Conservation (phyloP, 305 asterid species). For the Plantago lanceolata region DNA sequence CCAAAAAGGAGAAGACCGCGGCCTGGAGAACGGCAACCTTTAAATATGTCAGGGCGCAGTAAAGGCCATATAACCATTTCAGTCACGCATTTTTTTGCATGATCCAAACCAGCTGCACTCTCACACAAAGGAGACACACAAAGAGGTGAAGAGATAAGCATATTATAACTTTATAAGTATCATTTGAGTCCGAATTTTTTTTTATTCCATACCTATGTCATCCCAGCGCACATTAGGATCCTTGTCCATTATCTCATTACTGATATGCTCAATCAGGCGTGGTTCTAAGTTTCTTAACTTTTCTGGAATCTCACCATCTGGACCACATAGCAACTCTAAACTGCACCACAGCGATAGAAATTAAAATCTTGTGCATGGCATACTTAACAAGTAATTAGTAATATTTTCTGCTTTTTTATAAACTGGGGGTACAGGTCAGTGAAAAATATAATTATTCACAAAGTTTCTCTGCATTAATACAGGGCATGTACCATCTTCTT, state of each 20-base stretch:
- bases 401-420: conserved; percentile 5
- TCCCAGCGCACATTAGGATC: conserved; percentile 99
- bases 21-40: conserved; percentile 99
- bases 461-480: not conserved
- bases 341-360: conserved; percentile 37
- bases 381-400: conserved; percentile 7
- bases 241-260: conserved; percentile 97
- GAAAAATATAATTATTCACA: conserved; percentile 7
- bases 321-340: conserved; percentile 81
- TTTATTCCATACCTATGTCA: too few species aligned
- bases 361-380: conserved; percentile 22
- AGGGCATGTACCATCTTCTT: conserved; percentile 59
- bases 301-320: conserved; percentile 98
- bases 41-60: conserved; percentile 89
- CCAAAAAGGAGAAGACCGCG: conserved; percentile 99
- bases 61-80: conserved; percentile 99
- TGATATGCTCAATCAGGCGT: conserved; percentile 83
- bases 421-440: conserved; percentile 1
- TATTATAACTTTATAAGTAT: not conserved
- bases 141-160: conserved; percentile 10
- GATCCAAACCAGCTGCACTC: conserved; percentile 84
- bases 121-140: conserved; percentile 11
- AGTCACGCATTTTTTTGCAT: conserved; percentile 94
- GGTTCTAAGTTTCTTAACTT: conserved; percentile 90
- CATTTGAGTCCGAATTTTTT: too few species aligned